These are phyloP conservation scores for Leishmania braziliensis DNA, from an alignment of 208 protist species.

Conservation along the genomic window DNA sequence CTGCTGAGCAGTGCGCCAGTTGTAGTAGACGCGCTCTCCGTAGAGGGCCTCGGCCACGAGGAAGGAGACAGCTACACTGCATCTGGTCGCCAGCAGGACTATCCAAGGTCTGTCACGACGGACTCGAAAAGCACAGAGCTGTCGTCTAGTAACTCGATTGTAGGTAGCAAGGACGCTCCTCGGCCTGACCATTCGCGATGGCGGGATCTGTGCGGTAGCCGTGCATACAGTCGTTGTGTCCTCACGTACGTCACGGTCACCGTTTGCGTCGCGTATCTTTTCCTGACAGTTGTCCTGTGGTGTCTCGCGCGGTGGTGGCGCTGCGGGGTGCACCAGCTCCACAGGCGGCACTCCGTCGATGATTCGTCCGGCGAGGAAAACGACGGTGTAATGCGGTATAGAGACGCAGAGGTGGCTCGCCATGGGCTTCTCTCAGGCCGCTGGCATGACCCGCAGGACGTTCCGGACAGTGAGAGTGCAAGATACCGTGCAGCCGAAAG, in stretches of 20 bases:
- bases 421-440: not conserved
- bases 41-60: not conserved
- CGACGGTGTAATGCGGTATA: not conserved
- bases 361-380: not conserved
- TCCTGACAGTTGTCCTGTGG: not conserved
- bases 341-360: not conserved
- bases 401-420: not conserved
- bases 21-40: not conserved
- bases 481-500: not conserved
- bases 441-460: not conserved
- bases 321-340: not conserved
- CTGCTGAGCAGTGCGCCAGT: slow-evolving; percentile 2
- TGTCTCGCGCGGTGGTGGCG: slow-evolving; percentile 11
- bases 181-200: not conserved
- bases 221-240: not conserved
- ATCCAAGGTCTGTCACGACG: not conserved
- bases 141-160: not conserved
- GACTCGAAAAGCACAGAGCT: not conserved
- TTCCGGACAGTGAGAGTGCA: not conserved
- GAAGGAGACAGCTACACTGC: not conserved
- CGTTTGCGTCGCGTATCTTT: not conserved
- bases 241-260: not conserved
- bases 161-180: not conserved
- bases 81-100: not conserved
- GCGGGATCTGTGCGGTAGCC: not conserved